Evolutionary conservation across 805 yeast species (phyloP), one percentile per base, ranked within the genome.

Genomic region (Yamadazyma nakazawae): DNA sequence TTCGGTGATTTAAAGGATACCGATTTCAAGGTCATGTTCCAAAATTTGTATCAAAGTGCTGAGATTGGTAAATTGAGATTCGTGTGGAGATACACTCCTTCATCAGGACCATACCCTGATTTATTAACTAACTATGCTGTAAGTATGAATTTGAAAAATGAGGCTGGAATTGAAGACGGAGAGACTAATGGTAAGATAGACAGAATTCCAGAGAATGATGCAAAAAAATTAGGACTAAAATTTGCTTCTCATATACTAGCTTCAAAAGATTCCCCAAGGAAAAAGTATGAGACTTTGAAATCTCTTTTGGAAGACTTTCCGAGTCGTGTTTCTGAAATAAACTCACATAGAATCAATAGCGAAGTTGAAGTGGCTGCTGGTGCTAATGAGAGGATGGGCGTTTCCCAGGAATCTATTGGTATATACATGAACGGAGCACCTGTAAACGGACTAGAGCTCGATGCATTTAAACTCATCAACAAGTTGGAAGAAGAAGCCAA

Each of bases 381-480:
- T 3, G 45, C 48, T 10, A 52, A 52, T 37, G 49, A 52, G 30
- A 32, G 34, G 6, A 47, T 52, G 40, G 82, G 81, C 0, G 52
- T 71, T 2, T 57, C 70, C 1, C 54, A 67, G 6, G 73, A 68
- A 2, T 58, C 70, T 1, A 58, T 68, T 28, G 86, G 85, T 1
- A 48, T 91, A 1, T 85, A 79, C 51, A 55, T 89, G 16, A 88
- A 90, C 62, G 96, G 96, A 1, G 78, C 84, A 0, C 71, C 82
- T 1, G 61, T 83, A 1, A 65, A 78, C n/a, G 69, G 69, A 1
- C 56, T 70, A 0, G 72, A 75, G 34, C 66, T 72, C 5, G 76
- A 76, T 47, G 48, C 75, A 3, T 72, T 74, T 46, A 69, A 68
- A 19, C 48, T 82, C 2, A 54, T 76, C 34, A 62, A 70, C 77